These are phyloP conservation scores for Blastocystis sp. DNA, from an alignment of 352 stramenopile genomes.

Conservation along the genomic window DNA sequence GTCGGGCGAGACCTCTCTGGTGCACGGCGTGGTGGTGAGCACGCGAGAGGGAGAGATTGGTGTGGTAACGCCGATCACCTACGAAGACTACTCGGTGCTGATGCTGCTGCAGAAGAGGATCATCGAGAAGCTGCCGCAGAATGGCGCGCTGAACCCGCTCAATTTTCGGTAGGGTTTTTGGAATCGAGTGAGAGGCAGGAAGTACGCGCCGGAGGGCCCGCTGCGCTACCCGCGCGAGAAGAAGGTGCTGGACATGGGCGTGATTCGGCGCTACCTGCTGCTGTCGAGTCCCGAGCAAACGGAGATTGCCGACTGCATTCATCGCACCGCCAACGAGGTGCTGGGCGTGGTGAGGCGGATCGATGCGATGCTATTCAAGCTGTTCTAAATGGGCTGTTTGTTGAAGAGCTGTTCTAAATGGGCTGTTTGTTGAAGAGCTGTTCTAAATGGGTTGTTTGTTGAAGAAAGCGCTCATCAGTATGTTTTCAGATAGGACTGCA, in stretches of 20 bases:
- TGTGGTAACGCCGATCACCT: not conserved
- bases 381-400: slow-evolving; percentile 25
- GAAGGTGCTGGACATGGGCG: slow-evolving; percentile 50
- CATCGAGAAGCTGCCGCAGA: slow-evolving; percentile 49
- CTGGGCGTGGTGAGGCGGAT: slow-evolving; percentile 11
- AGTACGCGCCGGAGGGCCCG: slow-evolving; percentile 27
- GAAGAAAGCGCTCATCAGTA: slow-evolving; percentile 4
- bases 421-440: not conserved
- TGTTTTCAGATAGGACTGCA: slow-evolving; percentile 28
- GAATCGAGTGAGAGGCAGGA: not conserved
- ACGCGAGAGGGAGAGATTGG: slow-evolving; percentile 43
- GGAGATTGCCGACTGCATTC: slow-evolving; percentile 25
- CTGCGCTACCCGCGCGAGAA: slow-evolving; percentile 44
- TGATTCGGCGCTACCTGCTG: slow-evolving; percentile 53
- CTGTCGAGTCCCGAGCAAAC: slow-evolving; percentile 18
- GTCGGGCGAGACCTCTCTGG: not conserved
- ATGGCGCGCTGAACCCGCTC: slow-evolving; percentile 23
- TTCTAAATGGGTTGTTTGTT: slow-evolving; percentile 20
- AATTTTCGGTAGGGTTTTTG: slow-evolving; percentile 16
- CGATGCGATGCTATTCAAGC: slow-evolving; percentile 5
- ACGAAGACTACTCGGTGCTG: slow-evolving; percentile 50
- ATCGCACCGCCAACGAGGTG: slow-evolving; percentile 15
- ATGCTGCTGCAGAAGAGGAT: slow-evolving; percentile 37
- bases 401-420: slow-evolving; percentile 3
- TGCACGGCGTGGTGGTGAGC: not conserved